These are phyloP conservation scores for Pseudogymnoascus sp. DNA, from an alignment of 2,329 filamentous ascomycete genomes.

Conservation along the genomic window DNA sequence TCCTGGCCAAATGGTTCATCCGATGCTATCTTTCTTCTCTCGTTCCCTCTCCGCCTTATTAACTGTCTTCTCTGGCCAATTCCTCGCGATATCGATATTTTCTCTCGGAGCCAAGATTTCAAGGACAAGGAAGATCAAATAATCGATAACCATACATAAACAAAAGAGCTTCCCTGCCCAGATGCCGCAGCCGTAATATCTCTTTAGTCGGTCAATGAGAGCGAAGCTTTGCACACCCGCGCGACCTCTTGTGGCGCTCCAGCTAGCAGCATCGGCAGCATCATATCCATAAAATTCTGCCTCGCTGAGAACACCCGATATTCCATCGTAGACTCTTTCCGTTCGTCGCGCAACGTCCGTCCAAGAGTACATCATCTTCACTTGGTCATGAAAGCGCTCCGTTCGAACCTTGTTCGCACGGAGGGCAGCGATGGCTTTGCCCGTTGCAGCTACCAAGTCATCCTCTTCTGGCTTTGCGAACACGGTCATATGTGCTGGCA, in stretches of 20 bases:
- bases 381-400: constrained; percentile 91
- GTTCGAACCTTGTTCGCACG: constrained; percentile 81
- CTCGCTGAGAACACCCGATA: constrained; percentile 76
- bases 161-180: constrained; percentile 98
- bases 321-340: constrained; percentile 90
- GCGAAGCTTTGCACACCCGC: constrained; percentile 75
- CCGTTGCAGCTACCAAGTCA: constrained; percentile 82
- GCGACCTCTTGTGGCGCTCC: constrained; percentile 62
- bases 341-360: constrained; percentile 89
- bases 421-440: constrained; percentile 77
- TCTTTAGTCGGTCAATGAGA: constrained; percentile 86
- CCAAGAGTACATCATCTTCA: constrained; percentile 99
- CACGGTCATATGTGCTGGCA: constrained; percentile 93
- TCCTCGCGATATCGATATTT: constrained; percentile 78
- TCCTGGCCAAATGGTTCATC: neutral
- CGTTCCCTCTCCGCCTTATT: constrained; percentile 5
- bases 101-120: constrained; percentile 81
- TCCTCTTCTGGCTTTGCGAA: constrained; percentile 97
- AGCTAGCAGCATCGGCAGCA: constrained; percentile 48
- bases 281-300: constrained; percentile 83
- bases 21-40: constrained; percentile 6
- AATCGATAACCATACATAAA: constrained; percentile 88
- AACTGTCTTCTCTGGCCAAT: constrained; percentile 73
- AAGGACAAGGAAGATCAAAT: constrained; percentile 77
- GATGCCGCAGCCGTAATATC: constrained; percentile 95